These are phyloP conservation scores for Simmondsia chinensis DNA, from an alignment of 148 eudicot genomes.

Conservation along the genomic window DNA sequence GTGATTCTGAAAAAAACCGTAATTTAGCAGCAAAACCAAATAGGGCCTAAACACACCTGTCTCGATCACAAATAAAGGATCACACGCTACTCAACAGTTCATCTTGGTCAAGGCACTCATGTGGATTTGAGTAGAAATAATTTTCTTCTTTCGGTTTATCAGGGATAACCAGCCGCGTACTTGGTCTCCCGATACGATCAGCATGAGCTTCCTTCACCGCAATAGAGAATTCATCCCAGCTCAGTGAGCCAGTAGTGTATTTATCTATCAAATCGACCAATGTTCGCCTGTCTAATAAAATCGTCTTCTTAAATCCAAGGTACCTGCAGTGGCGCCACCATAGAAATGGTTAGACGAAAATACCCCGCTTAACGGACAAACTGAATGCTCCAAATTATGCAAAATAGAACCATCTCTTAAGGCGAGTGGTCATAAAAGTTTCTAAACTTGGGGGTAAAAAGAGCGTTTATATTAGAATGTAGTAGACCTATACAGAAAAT, in stretches of 20 bases:
- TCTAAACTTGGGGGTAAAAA: no score
- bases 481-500: no score
- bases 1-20: no score
- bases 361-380: no score
- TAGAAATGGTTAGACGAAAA: no score
- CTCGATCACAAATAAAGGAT: no score
- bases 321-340: slow-evolving; percentile 42
- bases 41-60: no score
- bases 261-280: slow-evolving; percentile 83
- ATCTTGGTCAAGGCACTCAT: slow-evolving; percentile 66
- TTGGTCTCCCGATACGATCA: slow-evolving; percentile 72
- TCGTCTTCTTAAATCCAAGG: slow-evolving; percentile 84
- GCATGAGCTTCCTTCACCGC: slow-evolving; percentile 75
- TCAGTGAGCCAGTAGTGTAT: slow-evolving; percentile 50
- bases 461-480: no score
- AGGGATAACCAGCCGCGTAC: slow-evolving; percentile 61
- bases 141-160: slow-evolving; percentile 96
- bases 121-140: slow-evolving; percentile 85
- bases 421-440: no score
- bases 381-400: no score
- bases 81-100: slow-evolving; percentile 29
- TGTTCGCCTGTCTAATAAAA: slow-evolving; percentile 60
- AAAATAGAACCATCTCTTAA: no score
- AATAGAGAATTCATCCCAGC: slow-evolving; percentile 87
- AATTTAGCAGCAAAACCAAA: no score